Percentiles rank a stretch among this genome's conserved stretches.
Conservation (phyloP, 495 filamentous ascomycete species). For the Articulospora tetracladia region DNA sequence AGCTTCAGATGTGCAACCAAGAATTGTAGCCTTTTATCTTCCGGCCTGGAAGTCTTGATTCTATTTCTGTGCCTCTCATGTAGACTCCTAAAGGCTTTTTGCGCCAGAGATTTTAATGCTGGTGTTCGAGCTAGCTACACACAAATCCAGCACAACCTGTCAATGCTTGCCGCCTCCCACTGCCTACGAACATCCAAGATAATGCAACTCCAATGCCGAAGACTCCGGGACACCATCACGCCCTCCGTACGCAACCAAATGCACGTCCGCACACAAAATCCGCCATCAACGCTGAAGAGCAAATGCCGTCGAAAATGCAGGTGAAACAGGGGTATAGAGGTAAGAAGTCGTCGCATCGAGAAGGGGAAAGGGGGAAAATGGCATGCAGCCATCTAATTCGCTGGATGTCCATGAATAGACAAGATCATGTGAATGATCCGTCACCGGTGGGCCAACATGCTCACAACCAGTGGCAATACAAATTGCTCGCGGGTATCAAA, state of each 20-base stretch:
- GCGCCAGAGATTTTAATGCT: too few species aligned
- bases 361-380: constrained; percentile 6
- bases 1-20: too few species aligned
- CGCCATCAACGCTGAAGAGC: constrained; percentile 11
- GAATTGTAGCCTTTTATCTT: too few species aligned
- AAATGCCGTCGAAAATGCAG: constrained; percentile 11
- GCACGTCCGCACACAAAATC: too few species aligned
- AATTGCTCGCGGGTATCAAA: constrained; percentile 12
- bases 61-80: too few species aligned
- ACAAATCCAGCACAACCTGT: neutral
- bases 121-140: neutral
- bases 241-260: neutral
- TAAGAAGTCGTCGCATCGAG: neutral
- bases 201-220: neutral
- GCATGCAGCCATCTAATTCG: constrained; percentile 2
- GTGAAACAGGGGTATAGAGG: constrained; percentile 9
- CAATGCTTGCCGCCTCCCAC: neutral
- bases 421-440: neutral
- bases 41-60: too few species aligned
- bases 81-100: neutral
- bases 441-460: neutral
- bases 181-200: neutral
- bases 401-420: neutral
- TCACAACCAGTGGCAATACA: constrained; percentile 18
- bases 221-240: neutral